Conservation (phyloP, 2,329 filamentous ascomycete species). For the Aureobasidium sp. region DNA sequence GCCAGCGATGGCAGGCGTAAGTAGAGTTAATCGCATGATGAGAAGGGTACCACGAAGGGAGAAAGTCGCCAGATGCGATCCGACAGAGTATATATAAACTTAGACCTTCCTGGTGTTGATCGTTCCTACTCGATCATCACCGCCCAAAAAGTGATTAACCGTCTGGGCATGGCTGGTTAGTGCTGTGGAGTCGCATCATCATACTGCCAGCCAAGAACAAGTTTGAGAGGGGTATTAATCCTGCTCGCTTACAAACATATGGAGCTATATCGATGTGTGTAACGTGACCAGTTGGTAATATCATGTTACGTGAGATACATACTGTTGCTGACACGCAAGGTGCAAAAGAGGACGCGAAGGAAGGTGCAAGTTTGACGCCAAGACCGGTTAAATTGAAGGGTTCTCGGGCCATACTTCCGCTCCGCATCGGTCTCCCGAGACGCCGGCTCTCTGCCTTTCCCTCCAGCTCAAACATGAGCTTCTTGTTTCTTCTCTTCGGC, state of each 20-base stretch:
- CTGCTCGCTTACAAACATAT: neutral
- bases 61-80: no score
- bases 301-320: neutral
- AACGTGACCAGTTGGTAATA: neutral
- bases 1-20: neutral
- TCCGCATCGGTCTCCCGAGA: no score
- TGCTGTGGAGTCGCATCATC: neutral
- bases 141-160: neutral
- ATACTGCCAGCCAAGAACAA: neutral
- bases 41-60: neutral
- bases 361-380: neutral
- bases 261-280: no score
- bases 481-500: constrained; percentile 11
- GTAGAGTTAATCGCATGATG: constrained; percentile 9
- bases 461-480: neutral
- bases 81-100: neutral
- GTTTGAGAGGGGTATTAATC: neutral
- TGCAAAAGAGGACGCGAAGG: neutral
- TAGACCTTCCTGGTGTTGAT: neutral
- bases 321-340: neutral
- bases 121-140: neutral
- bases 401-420: neutral
- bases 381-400: neutral
- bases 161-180: neutral
- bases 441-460: no score